Evolutionary conservation across 129 eudicot species (phyloP).

Genomic region (Centaurea solstitialis): DNA sequence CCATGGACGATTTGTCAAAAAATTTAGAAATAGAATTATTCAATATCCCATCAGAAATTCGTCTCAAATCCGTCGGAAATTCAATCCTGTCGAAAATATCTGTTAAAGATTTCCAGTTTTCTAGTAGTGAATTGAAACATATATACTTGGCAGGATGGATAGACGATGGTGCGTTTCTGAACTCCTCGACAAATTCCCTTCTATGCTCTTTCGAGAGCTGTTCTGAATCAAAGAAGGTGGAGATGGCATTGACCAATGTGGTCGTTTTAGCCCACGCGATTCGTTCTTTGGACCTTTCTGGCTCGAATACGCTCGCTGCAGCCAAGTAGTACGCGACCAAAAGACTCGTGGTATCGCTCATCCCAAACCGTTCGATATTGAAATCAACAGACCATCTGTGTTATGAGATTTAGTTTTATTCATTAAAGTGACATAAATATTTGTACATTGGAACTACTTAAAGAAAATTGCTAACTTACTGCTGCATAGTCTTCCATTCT

Average conservation of each 20-base stretch:
- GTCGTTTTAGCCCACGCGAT: slow-evolving; percentile 74
- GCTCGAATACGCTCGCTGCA: slow-evolving; percentile 49
- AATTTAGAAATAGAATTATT: too few relatives aligned
- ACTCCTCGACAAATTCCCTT: too few relatives aligned
- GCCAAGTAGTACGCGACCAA: slow-evolving; percentile 43
- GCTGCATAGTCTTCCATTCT: slow-evolving; percentile 55
- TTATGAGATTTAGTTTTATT: not conserved
- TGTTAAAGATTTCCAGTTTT: too few relatives aligned
- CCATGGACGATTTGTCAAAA: too few relatives aligned
- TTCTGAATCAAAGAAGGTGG: slow-evolving; percentile 24
- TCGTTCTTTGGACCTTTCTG: slow-evolving; percentile 43
- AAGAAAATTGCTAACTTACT: slow-evolving; percentile 30
- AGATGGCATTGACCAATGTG: slow-evolving; percentile 43
- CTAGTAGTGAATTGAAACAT: too few relatives aligned
- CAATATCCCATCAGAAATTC: too few relatives aligned
- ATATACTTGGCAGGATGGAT: not conserved
- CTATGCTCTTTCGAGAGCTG: slow-evolving; percentile 26
- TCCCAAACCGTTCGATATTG: slow-evolving; percentile 14
- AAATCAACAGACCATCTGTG: slow-evolving; percentile 47
- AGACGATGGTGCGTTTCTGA: slow-evolving; percentile 21
- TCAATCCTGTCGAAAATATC: too few relatives aligned
- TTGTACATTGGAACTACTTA: too few relatives aligned
- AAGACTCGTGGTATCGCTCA: slow-evolving; percentile 32
- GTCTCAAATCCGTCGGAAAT: too few relatives aligned
- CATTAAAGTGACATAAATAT: not conserved